phyloP scores from a whole-genome alignment of 352 stramenopile genomes.

The Phytopythium helicoides region DNA sequence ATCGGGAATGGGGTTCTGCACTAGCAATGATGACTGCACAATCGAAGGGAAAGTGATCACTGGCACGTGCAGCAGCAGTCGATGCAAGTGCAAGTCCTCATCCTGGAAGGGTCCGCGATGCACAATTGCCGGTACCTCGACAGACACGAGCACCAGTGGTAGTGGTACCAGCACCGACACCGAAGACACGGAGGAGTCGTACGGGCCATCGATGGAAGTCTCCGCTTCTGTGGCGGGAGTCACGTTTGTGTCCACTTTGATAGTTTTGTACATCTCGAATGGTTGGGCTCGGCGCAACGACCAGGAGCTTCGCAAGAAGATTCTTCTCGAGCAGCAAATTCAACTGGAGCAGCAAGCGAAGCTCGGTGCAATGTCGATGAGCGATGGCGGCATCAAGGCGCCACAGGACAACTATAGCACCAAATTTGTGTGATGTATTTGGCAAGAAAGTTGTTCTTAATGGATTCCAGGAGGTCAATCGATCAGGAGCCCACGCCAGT shows the following conservation, averaged over 20 bases:
- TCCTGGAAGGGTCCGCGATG: constrained; percentile 52
- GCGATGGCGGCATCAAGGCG: constrained; percentile 1
- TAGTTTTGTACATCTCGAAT: constrained; percentile 20
- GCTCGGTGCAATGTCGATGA: constrained; percentile 10
- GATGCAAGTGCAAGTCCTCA: constrained; percentile 37
- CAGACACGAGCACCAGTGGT: no score
- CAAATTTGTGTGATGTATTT: no score
- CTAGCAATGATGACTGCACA: constrained; percentile 33
- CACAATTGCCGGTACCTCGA: constrained; percentile 12
- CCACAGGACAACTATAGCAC: constrained; percentile 37
- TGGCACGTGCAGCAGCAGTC: constrained; percentile 31
- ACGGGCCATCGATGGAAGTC: no score
- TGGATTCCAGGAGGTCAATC: no score
- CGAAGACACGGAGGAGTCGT: no score
- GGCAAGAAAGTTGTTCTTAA: no score
- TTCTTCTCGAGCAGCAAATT: constrained; percentile 4
- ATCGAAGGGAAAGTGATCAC: constrained; percentile 23
- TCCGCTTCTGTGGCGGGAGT: constrained; percentile 13
- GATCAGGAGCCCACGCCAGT: no score
- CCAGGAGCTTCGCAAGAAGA: constrained; percentile 18
- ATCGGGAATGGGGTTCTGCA: constrained; percentile 29
- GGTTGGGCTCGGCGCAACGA: constrained; percentile 14
- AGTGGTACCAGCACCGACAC: no score
- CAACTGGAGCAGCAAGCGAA: constrained; percentile 10
- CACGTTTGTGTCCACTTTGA: constrained; percentile 23